phyloP scores from a whole-genome alignment of 2,329 filamentous ascomycete species.

The Chrysosporium keratinophilum region DNA sequence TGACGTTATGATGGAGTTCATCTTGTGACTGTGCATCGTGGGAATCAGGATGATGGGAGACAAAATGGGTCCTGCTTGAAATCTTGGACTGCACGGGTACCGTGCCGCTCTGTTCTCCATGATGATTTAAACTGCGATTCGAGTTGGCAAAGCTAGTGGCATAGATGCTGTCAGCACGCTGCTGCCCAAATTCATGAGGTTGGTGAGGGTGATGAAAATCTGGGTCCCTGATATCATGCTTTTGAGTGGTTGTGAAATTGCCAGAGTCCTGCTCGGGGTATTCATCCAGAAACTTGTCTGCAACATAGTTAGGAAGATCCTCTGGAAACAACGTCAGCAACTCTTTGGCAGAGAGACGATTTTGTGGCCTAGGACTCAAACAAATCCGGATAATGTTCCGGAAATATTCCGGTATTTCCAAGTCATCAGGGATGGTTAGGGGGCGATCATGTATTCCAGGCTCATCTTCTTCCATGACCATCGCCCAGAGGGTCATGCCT shows the following conservation, averaged over 20 bases:
- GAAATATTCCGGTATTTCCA: slow-evolving; percentile 64
- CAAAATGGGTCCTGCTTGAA: not conserved
- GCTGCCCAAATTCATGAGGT: slow-evolving; percentile 6
- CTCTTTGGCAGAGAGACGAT: slow-evolving; percentile 61
- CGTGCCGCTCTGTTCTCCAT: not conserved
- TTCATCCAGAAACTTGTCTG: not conserved
- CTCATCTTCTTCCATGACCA: slow-evolving; percentile 80
- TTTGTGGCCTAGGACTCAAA: slow-evolving; percentile 61
- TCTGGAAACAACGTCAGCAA: slow-evolving; percentile 60
- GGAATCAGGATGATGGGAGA: not conserved
- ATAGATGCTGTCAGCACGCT: slow-evolving; percentile 12
- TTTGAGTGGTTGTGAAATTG: slow-evolving; percentile 13
- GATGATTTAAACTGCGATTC: slow-evolving; percentile 10
- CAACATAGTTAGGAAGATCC: slow-evolving; percentile 12
- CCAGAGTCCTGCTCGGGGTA: slow-evolving; percentile 14
- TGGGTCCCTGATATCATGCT: slow-evolving; percentile 15
- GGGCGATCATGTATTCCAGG: slow-evolving; percentile 71
- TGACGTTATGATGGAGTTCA: not conserved
- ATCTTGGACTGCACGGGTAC: not conserved
- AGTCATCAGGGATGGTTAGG: slow-evolving; percentile 47
- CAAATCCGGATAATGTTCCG: slow-evolving; percentile 64
- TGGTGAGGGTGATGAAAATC: slow-evolving; percentile 2
- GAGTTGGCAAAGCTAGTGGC: slow-evolving; percentile 13
- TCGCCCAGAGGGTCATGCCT: slow-evolving; percentile 91
- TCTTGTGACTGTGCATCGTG: not conserved